Evolutionary conservation across 495 filamentous ascomycete species (phyloP).

Genomic region (Xylaria castorea): DNA sequence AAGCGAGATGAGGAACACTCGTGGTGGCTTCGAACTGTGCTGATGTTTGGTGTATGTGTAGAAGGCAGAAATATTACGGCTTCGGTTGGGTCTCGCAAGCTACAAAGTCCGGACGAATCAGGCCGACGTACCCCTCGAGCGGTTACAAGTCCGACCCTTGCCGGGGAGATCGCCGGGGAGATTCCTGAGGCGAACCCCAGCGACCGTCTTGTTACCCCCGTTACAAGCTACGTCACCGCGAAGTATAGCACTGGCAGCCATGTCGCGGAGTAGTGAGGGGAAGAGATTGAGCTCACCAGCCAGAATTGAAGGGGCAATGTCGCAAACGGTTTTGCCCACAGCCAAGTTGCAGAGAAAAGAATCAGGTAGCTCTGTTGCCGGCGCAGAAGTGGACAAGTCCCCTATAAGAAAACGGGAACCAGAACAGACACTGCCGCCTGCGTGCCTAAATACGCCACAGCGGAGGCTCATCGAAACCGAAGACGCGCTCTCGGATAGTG

Average conservation of each 20-base stretch:
- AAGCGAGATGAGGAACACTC: neutral
- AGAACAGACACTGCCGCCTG: conserved; percentile 8
- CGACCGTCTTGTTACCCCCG: conserved; percentile 24
- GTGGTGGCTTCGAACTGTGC: conserved; percentile 6
- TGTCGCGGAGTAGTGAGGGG: conserved; percentile 1
- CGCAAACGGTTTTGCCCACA: neutral
- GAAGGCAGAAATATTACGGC: conserved; percentile 58
- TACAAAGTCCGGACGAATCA: conserved; percentile 63
- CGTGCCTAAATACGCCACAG: conserved; percentile 1
- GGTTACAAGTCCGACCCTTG: conserved; percentile 42
- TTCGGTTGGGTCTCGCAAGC: conserved; percentile 56
- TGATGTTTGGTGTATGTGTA: conserved; percentile 33
- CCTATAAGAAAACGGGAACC: conserved; percentile 9
- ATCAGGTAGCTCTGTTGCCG: neutral
- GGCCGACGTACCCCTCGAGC: conserved; percentile 55
- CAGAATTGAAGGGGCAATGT: neutral
- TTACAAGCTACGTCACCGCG: neutral
- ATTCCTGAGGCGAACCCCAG: neutral
- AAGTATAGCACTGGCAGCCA: neutral
- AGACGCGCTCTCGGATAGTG: conserved; percentile 25
- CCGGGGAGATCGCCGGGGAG: conserved; percentile 15
- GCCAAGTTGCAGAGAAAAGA: neutral
- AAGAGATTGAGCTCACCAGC: conserved; percentile 11
- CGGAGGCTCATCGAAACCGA: conserved; percentile 18
- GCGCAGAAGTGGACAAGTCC: neutral